Conservation (phyloP, 176 grass and related monocot genomes). For the Pontederia paniculata region DNA sequence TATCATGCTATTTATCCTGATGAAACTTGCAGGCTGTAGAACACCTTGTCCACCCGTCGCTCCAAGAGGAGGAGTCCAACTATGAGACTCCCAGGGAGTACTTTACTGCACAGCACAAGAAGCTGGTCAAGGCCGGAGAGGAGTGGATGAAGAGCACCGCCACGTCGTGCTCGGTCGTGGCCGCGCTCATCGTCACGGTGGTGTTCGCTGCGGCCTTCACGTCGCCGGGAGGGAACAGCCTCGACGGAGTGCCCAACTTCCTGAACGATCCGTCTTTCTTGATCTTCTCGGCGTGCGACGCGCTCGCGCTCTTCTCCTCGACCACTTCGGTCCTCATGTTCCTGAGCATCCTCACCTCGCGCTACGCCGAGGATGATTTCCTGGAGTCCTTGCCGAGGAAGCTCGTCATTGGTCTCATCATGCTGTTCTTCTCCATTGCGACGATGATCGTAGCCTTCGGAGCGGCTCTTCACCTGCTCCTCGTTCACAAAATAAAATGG, state of each 20-base stretch:
- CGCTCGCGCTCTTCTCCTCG: constrained; percentile 2
- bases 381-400: constrained; percentile 5
- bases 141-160: constrained; percentile 10
- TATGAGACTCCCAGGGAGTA: not conserved
- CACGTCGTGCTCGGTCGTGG: constrained; percentile 1
- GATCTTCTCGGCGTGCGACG: constrained; percentile 9
- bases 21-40: constrained; percentile 9
- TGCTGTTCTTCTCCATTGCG: constrained; percentile 5
- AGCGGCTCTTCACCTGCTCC: not conserved
- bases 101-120: constrained; percentile 1
- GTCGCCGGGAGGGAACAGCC: constrained; percentile 7
- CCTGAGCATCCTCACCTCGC: constrained; percentile 3
- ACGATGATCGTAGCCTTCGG: constrained; percentile 13
- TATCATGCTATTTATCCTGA: not conserved
- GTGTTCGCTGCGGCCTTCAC: constrained; percentile 5
- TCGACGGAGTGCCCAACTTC: constrained; percentile 6
- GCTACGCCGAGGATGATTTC: constrained; percentile 14
- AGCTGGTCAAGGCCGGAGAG: constrained; percentile 4
- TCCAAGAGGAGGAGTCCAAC: not conserved
- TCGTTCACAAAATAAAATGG: not conserved
- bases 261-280: not conserved
- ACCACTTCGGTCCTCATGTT: constrained; percentile 9
- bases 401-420: constrained; percentile 3
- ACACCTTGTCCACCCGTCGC: not conserved
- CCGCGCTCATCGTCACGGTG: constrained; percentile 9